These are phyloP conservation scores for Podospora sp. DNA, from an alignment of 495 filamentous ascomycete species.

Conservation along the genomic window DNA sequence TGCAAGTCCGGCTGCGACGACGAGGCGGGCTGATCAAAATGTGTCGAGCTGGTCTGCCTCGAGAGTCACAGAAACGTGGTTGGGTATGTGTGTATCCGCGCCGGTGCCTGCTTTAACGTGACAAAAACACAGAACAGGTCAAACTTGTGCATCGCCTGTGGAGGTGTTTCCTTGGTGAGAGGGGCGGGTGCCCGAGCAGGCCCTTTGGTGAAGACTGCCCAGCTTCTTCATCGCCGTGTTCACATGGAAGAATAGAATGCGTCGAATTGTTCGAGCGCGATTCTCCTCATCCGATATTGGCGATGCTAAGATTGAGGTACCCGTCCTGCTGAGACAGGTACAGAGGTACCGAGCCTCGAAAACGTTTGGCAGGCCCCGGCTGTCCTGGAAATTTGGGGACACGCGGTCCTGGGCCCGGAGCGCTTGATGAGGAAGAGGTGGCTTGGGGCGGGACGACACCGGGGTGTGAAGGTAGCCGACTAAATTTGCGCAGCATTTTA, in stretches of 20 bases:
- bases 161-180: not conserved
- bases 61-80: not conserved
- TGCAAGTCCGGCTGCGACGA: too few relatives aligned
- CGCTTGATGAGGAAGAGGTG: not conserved
- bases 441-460: conserved; percentile 4
- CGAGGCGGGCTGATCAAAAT: too few relatives aligned
- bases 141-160: not conserved
- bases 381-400: conserved; percentile 33
- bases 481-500: conserved; percentile 1
- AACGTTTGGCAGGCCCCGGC: conserved; percentile 18
- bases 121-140: not conserved
- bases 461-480: not conserved
- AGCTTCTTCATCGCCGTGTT: not conserved
- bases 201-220: not conserved
- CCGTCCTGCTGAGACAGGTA: conserved; percentile 31
- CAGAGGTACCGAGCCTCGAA: conserved; percentile 21
- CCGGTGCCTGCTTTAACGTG: not conserved
- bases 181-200: not conserved
- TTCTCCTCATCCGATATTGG: conserved; percentile 35
- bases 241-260: conserved; percentile 32
- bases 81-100: not conserved
- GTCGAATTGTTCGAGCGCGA: conserved; percentile 22
- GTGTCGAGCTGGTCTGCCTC: not conserved
- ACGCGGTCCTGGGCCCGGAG: conserved; percentile 17
- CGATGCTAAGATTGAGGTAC: conserved; percentile 33